Evolutionary conservation across 257 asterid species (phyloP), one percentile per base, ranked within the genome.

Genomic region (Marsdenia floribunda): DNA sequence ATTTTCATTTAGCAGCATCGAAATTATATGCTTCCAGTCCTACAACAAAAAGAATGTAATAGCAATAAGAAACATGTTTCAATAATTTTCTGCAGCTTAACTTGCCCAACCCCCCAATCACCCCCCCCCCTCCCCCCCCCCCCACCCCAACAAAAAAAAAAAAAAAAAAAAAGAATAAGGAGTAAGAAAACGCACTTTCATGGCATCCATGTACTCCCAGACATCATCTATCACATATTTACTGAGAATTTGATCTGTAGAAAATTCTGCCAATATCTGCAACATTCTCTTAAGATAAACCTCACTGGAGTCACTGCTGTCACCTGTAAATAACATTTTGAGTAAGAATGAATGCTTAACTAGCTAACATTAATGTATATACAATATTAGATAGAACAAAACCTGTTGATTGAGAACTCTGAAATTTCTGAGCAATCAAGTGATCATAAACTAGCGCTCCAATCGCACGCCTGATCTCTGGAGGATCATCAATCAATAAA

Each of bases 171-270:
- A 38, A 19, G 21, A 19, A 37, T 40, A n/a, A 16, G 15, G 11
- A 53, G 33, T 42, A 50, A 71, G 60, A 14, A 19, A 54, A 80
- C 96, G 21, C 86, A 95, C 99, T 85, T 90, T 95, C 98, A 95
- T 92, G 82, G 98, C 98, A 77, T 81, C 93, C 99, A 95, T 95
- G 90, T 92, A 95, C 77, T 92, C 99, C 99, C 98, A 95, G 79
- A 95, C 88, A 82, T 92, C 99, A 60, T 95, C 99, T 57, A 95
- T 95, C 80, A 95, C 99, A 70, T 92, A 95, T 68, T 89, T 87
- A 82, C 93, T 88, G 83, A 95, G 86, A 79, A 92, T 87, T 74
- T 91, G 97, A 68, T 95, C 99, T 4, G 96, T 83, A 59, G 98
- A 84, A 78, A 95, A 95, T 82, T 95, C 98, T 81, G 88, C 90